Percentiles rank a stretch among this genome's conserved stretches.
phyloP scores from a whole-genome alignment of 208 protist genomes.

The Acanthamoeba royreba region DNA sequence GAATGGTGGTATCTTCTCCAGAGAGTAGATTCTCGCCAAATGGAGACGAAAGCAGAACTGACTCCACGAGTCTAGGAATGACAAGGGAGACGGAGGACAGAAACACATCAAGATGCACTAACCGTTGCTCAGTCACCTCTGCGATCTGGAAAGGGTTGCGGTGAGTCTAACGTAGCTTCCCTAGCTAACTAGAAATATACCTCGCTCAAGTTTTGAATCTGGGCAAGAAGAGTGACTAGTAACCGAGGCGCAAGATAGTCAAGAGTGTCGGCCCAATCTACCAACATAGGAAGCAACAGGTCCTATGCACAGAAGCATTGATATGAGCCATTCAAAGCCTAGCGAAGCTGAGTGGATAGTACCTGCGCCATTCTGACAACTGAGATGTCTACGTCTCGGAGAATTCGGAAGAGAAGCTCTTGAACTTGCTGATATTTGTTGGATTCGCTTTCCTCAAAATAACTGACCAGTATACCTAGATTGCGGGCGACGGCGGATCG shows the following conservation, averaged over 20 bases:
- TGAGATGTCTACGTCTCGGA: neutral
- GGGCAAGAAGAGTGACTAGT: neutral
- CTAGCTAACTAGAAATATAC: too few relatives aligned
- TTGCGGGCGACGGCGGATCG: constrained; percentile 51
- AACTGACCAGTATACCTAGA: constrained; percentile 43
- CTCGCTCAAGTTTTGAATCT: constrained; percentile 10
- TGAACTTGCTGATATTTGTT: constrained; percentile 31
- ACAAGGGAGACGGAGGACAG: neutral
- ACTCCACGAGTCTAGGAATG: neutral
- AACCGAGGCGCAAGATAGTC: neutral
- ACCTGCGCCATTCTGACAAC: neutral
- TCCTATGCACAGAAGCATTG: neutral
- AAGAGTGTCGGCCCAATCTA: constrained; percentile 18
- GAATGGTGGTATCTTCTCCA: neutral
- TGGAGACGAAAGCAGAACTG: neutral
- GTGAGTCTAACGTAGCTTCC: too few relatives aligned
- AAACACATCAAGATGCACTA: neutral
- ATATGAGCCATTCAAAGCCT: too few relatives aligned
- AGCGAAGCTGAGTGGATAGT: neutral
- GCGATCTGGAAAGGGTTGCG: too few relatives aligned
- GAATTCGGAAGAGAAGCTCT: neutral
- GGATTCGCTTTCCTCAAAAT: constrained; percentile 6
- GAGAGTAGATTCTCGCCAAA: neutral
- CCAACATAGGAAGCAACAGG: neutral
- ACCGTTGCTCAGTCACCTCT: neutral